Conservation (phyloP, 169 alveolate genomes). For the Perkinsus marinus region DNA sequence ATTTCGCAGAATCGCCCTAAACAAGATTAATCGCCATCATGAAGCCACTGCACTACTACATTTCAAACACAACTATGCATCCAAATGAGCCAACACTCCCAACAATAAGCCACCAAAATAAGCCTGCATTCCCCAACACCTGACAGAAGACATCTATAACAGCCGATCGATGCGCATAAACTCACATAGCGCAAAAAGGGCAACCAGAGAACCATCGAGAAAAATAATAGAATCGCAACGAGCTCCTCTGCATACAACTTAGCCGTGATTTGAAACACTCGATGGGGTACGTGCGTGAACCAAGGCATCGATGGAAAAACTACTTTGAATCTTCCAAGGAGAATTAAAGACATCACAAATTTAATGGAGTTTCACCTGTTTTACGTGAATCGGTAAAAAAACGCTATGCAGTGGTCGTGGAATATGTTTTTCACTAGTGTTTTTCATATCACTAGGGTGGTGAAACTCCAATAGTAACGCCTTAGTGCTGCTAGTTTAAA, state of each 20-base stretch:
- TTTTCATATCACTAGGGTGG: too few relatives aligned
- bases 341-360: too few relatives aligned
- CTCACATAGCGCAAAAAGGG: background rate
- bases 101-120: background rate
- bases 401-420: too few relatives aligned
- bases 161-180: too few relatives aligned
- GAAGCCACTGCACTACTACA: background rate
- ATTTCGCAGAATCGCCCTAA: background rate
- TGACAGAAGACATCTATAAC: background rate
- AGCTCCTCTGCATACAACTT: background rate
- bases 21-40: background rate
- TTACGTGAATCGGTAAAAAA: too few relatives aligned
- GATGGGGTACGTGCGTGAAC: background rate
- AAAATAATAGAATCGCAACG: background rate
- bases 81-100: background rate
- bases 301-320: background rate
- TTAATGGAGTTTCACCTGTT: too few relatives aligned
- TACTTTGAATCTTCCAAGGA: too few relatives aligned
- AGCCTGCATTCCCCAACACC: background rate
- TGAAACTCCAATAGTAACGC: too few relatives aligned
- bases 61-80: background rate
- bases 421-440: too few relatives aligned
- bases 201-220: background rate
- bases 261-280: background rate
- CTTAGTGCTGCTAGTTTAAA: too few relatives aligned